Evolutionary conservation across 805 yeast species (phyloP).

Genomic region (Tanozyma kutaoensis): DNA sequence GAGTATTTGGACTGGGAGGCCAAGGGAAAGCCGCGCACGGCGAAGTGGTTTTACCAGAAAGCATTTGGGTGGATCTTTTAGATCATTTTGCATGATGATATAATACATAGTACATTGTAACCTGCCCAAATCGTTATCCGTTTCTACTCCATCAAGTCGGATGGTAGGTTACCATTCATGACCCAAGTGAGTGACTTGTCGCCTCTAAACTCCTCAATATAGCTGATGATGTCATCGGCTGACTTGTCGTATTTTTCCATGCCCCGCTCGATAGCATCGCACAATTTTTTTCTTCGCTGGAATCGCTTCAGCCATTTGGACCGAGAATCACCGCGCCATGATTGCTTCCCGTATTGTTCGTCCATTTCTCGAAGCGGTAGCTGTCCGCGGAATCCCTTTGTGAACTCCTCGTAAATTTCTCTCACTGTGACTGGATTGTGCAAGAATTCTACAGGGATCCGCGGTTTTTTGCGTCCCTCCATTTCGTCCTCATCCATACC

Average conservation of each 20-base stretch:
- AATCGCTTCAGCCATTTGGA: constrained; percentile 29
- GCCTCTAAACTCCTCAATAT: constrained; percentile 28
- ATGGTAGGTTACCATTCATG: constrained; percentile 31
- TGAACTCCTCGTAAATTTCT: constrained; percentile 31
- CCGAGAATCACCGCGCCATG: constrained; percentile 33
- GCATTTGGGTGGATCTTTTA: too few relatives aligned
- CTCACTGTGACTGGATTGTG: constrained; percentile 31
- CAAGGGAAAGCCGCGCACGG: too few relatives aligned
- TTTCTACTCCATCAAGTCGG: constrained; percentile 13
- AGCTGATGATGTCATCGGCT: constrained; percentile 25
- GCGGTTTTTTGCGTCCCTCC: constrained; percentile 22
- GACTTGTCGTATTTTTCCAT: constrained; percentile 24
- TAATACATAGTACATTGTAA: too few relatives aligned
- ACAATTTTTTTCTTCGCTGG: constrained; percentile 29
- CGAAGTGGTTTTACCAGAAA: too few relatives aligned
- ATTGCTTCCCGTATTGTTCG: constrained; percentile 27
- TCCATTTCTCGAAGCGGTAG: constrained; percentile 29
- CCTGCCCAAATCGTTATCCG: too few relatives aligned
- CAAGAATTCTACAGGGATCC: constrained; percentile 22
- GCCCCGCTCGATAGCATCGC: constrained; percentile 30
- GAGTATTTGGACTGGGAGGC: too few relatives aligned
- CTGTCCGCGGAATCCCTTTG: constrained; percentile 30
- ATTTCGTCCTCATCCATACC: too few relatives aligned
- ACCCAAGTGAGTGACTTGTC: constrained; percentile 32
- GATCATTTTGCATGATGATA: too few relatives aligned